These are phyloP conservation scores for Hygrophila difformis DNA, from an alignment of 257 asterid genomes.

Conservation along the genomic window DNA sequence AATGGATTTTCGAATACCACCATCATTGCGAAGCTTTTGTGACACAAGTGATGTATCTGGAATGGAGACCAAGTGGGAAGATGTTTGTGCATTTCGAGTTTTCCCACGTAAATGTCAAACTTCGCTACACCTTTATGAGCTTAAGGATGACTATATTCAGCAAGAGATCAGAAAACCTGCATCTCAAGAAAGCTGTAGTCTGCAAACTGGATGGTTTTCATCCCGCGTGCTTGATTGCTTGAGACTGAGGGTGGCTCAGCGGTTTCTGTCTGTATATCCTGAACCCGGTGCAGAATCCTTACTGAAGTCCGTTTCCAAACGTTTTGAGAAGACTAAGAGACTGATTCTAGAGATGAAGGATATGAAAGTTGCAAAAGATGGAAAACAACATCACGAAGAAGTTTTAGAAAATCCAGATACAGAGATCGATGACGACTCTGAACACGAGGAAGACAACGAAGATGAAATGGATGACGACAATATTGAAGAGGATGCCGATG, in stretches of 20 bases:
- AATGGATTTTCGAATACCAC: conserved; percentile 79
- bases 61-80: conserved; percentile 64
- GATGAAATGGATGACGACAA: conserved; percentile 63
- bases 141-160: conserved; percentile 78
- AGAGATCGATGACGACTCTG: conserved; percentile 46
- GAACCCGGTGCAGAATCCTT: conserved; percentile 61
- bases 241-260: conserved; percentile 66
- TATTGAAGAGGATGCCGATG: conserved; percentile 51
- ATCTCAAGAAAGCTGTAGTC: conserved; percentile 43
- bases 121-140: conserved; percentile 65
- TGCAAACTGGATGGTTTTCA: conserved; percentile 82
- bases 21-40: conserved; percentile 48
- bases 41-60: conserved; percentile 34
- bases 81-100: conserved; percentile 65
- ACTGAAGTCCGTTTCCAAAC: conserved; percentile 41
- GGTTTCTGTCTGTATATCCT: conserved; percentile 73
- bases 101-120: conserved; percentile 69
- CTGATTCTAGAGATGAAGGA: conserved; percentile 28
- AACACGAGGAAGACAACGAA: conserved; percentile 50
- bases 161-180: conserved; percentile 78
- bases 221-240: conserved; percentile 42
- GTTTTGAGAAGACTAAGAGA: conserved; percentile 66
- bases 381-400: conserved; percentile 41
- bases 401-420: conserved; percentile 36
- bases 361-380: conserved; percentile 34